Base-by-base conservation (phyloP, 805 yeast genomes). In the Yamadazyma philogaea region DNA sequence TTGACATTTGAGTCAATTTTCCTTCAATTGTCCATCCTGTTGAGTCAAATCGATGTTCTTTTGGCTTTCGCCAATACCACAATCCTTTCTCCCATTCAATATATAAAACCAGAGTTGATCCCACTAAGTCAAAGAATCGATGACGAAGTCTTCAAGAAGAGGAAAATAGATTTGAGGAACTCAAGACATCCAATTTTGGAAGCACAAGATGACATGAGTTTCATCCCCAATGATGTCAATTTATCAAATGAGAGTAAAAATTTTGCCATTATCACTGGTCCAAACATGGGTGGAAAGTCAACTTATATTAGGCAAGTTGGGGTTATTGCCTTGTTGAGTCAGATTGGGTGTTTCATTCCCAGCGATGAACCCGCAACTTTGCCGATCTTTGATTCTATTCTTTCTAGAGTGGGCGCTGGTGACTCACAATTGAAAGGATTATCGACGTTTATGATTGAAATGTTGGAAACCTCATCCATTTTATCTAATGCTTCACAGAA, bases 361-460 rank as follows among this genome's bases (percentile, higher is more conserved):
- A 67, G 68, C 10, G 72, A 70, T 30, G 81, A 73, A 26, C 46
- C 46, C 2, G 90, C 96, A 0, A 90, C 87, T 54, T 60, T 93
- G 19, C 81, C 88, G 10, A 71, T 93, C 1, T 88, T 91, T 48
- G 99, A 93, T 64, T 88, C 96, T 1, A 84, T 93, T 4, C 74
- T 93, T 46, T 95, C 98, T 11, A 80, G 99, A 57, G 96, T 93
- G n/a, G 99, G 99, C 8, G 98, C 99, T 2, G 95, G 97, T 10
- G 99, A 93, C 61, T 91, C 97, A 0, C 99, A 93, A 64, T 72
- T 93, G 57, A 90, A 91, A 63, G 99, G 99, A 19, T 87, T 93
- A 21, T 90, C 98, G 0, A 93, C 99, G 0, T 93, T 93, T 55
- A 61, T 61, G 66, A 87, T 95, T 20, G 99, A 93, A 62, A 89